Evolutionary conservation across 352 stramenopile species (phyloP).

Genomic region (Phytophthora palmivora): DNA sequence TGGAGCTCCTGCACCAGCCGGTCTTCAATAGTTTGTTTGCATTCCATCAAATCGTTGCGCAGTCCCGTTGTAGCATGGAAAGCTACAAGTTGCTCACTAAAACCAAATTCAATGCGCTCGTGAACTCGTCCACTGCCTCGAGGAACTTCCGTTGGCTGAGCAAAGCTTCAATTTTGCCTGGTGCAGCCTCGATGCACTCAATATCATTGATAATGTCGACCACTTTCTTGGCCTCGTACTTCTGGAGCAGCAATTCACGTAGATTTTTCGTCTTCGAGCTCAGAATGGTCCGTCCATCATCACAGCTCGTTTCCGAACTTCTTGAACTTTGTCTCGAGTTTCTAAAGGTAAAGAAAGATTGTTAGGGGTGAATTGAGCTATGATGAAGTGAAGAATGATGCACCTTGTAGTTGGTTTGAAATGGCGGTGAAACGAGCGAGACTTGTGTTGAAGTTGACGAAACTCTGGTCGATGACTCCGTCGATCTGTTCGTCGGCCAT

Average conservation of each 20-base stretch:
- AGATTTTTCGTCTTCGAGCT: constrained; percentile 88
- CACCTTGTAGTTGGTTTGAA: constrained; percentile 81
- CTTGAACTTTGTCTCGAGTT: constrained; percentile 70
- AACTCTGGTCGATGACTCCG: constrained; percentile 85
- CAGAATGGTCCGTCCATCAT: constrained; percentile 82
- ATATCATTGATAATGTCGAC: constrained; percentile 88
- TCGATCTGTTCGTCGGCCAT: constrained; percentile 84
- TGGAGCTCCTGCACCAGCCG: constrained; percentile 78
- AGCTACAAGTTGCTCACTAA: constrained; percentile 78
- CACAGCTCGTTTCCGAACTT: constrained; percentile 72
- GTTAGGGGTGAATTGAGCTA: neutral
- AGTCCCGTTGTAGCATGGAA: constrained; percentile 82
- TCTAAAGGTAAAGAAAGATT: constrained; percentile 36
- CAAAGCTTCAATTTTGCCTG: constrained; percentile 65
- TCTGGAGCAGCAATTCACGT: constrained; percentile 77
- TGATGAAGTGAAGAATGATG: neutral
- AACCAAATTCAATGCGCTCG: constrained; percentile 81
- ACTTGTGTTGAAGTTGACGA: constrained; percentile 87
- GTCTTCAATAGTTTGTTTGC: constrained; percentile 85
- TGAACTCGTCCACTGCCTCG: constrained; percentile 76
- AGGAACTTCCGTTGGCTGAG: constrained; percentile 65
- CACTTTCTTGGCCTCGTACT: constrained; percentile 88
- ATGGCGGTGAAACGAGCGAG: constrained; percentile 82
- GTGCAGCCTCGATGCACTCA: constrained; percentile 79
- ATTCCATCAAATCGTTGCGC: constrained; percentile 85